Percentiles rank a stretch among this genome's conserved stretches.
These are phyloP conservation scores for Penicillium fuscoglaucum DNA, from an alignment of 2,329 filamentous ascomycete genomes.

Conservation along the genomic window DNA sequence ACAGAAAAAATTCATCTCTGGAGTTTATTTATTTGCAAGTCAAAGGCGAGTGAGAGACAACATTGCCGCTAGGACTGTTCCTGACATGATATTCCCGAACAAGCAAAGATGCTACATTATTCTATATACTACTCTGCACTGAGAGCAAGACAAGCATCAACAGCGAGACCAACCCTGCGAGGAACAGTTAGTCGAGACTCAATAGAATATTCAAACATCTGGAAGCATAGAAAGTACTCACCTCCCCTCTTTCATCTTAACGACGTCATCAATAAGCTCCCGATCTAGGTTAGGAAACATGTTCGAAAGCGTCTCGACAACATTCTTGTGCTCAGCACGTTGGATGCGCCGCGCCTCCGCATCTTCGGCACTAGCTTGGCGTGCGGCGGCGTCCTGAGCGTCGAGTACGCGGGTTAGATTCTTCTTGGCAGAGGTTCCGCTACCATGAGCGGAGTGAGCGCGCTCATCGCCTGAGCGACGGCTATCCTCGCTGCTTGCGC, in stretches of 20 bases:
- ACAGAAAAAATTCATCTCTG: not conserved
- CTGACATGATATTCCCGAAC: conserved; percentile 1
- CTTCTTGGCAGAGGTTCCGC: conserved; percentile 22
- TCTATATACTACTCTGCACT: conserved; percentile 45
- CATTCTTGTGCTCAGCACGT: conserved; percentile 78
- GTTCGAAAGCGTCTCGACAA: conserved; percentile 88
- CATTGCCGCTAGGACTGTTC: not conserved
- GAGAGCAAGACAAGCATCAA: conserved; percentile 79
- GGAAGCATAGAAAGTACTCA: conserved; percentile 49
- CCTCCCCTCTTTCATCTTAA: conserved; percentile 92
- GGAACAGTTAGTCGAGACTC: conserved; percentile 14
- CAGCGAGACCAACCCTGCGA: conserved; percentile 74
- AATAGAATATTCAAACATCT: not conserved
- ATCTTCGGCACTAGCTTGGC: conserved; percentile 85
- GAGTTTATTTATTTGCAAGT: not conserved
- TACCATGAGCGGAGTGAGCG: conserved; percentile 13
- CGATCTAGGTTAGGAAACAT: conserved; percentile 97
- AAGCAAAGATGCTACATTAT: conserved; percentile 9
- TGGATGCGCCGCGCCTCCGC: conserved; percentile 84
- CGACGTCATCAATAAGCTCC: conserved; percentile 95
- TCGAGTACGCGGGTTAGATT: conserved; percentile 52
- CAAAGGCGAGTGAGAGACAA: not conserved
- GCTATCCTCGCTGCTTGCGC: conserved; percentile 38
- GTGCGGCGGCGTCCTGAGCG: conserved; percentile 82
- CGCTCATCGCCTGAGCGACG: conserved; percentile 30